Evolutionary conservation across 2,329 filamentous ascomycete species (phyloP).

Genomic region (Magnaporthales sp.): DNA sequence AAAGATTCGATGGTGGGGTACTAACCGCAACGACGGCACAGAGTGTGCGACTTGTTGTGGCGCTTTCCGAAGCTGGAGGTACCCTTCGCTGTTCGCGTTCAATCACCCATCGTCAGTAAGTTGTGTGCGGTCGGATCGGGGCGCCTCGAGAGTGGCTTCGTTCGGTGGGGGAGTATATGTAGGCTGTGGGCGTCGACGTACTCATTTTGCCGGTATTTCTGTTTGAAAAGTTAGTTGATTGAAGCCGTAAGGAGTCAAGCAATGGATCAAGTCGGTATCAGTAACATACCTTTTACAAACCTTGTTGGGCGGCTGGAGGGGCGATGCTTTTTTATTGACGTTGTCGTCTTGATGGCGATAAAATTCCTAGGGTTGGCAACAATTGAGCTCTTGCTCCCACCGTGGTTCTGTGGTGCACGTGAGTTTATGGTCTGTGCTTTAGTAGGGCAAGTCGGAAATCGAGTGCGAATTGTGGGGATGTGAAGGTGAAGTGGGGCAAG

Average conservation of each 20-base stretch:
- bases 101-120: slow-evolving; percentile 17
- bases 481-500: neutral
- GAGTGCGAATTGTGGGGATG: neutral
- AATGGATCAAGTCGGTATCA: neutral
- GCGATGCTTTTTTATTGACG: neutral
- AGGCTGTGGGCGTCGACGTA: slow-evolving; percentile 28
- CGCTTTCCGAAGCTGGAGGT: slow-evolving; percentile 45
- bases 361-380: neutral
- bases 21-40: slow-evolving; percentile 98
- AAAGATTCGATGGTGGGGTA: slow-evolving; percentile 24
- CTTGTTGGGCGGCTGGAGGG: neutral
- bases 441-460: neutral
- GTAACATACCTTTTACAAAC: neutral
- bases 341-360: neutral
- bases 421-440: neutral
- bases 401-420: neutral
- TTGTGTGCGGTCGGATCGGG: slow-evolving; percentile 7
- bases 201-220: slow-evolving; percentile 46
- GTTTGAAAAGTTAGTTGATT: slow-evolving; percentile 4
- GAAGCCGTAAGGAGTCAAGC: neutral
- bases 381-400: neutral
- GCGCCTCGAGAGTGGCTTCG: slow-evolving; percentile 8
- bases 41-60: slow-evolving; percentile 97
- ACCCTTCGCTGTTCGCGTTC: slow-evolving; percentile 40
- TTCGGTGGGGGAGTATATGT: slow-evolving; percentile 10